Evolutionary conservation across 345 rosid species (phyloP).

Genomic region (Populus ilicifolia): DNA sequence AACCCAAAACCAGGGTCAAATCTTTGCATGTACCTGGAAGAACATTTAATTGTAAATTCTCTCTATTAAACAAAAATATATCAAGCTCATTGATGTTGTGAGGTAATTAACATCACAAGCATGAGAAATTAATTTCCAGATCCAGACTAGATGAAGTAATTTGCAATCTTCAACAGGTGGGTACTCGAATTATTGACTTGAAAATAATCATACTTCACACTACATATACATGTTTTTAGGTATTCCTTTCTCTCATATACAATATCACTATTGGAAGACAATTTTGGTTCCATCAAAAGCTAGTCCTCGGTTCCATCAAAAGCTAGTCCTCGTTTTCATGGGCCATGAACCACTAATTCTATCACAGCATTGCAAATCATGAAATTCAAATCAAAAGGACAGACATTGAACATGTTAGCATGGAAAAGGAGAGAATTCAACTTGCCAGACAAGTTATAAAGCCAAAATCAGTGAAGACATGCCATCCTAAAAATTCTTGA

Average conservation of each 20-base stretch:
- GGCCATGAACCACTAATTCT: neutral
- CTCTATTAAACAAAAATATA: neutral
- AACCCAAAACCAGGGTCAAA: conserved; percentile 84
- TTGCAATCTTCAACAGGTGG: neutral
- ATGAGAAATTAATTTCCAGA: neutral
- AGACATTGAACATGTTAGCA: neutral
- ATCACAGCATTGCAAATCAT: neutral
- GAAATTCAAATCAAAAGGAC: neutral
- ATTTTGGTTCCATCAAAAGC: neutral
- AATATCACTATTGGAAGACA: neutral
- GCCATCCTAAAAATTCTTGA: neutral
- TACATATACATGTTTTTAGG: neutral
- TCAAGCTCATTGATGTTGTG: neutral
- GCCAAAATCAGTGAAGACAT: neutral
- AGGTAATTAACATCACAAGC: neutral
- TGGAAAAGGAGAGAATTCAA: neutral
- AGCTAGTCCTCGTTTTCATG: neutral
- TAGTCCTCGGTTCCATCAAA: neutral
- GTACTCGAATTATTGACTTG: neutral
- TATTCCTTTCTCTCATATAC: neutral
- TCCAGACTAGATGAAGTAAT: neutral
- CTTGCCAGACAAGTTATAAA: too few relatives aligned
- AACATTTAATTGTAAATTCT: conserved; percentile 3
- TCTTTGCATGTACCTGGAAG: conserved; percentile 63
- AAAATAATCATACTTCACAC: neutral